These are phyloP conservation scores for Aspergillus puulaauensis DNA, from an alignment of 2,329 filamentous ascomycete species.

Conservation along the genomic window DNA sequence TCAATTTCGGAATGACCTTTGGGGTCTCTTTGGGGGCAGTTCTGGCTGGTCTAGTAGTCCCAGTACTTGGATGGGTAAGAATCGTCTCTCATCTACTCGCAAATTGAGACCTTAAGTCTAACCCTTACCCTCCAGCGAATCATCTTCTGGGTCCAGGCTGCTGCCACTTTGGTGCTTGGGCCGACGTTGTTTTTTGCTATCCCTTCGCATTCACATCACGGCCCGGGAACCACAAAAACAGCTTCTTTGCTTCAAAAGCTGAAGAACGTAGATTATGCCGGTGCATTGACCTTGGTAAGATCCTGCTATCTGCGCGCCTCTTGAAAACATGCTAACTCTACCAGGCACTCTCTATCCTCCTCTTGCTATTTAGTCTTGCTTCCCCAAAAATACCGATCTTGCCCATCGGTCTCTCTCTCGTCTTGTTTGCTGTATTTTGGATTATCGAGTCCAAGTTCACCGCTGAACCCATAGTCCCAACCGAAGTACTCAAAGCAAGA, in stretches of 20 bases:
- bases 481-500: conserved; percentile 67
- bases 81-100: no score
- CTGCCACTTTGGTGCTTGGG: conserved; percentile 62
- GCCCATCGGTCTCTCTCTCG: conserved; percentile 61
- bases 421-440: conserved; percentile 58
- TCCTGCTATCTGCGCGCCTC: not conserved
- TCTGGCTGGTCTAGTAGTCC: conserved; percentile 65
- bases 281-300: conserved; percentile 64
- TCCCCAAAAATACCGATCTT: conserved; percentile 60
- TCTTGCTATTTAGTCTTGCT: conserved; percentile 70
- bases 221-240: conserved; percentile 37
- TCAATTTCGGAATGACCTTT: conserved; percentile 71
- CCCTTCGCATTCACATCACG: conserved; percentile 46
- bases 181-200: conserved; percentile 65
- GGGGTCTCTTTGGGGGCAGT: conserved; percentile 72
- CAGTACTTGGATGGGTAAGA: conserved; percentile 67
- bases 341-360: conserved; percentile 64
- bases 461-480: conserved; percentile 71
- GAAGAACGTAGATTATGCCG: conserved; percentile 70
- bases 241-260: conserved; percentile 54
- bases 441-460: conserved; percentile 64
- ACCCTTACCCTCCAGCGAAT: conserved; percentile 52
- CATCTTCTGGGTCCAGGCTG: conserved; percentile 72
- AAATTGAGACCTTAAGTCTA: not conserved
- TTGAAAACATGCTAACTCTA: not conserved